These are phyloP conservation scores for Striga hermonthica DNA, from an alignment of 305 asterid genomes.

Conservation along the genomic window DNA sequence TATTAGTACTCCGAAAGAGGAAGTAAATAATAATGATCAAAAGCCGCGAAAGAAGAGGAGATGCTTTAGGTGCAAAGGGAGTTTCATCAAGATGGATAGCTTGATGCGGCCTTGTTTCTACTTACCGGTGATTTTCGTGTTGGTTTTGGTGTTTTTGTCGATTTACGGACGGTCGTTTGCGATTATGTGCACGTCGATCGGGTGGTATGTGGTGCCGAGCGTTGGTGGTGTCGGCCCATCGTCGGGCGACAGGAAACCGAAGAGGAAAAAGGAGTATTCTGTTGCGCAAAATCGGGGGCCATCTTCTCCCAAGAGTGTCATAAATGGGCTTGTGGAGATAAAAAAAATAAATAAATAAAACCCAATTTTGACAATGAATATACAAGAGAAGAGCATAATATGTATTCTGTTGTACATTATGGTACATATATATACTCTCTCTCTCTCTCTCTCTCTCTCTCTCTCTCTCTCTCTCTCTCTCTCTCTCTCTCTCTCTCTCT, in stretches of 20 bases:
- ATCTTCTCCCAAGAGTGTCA: constrained; percentile 56
- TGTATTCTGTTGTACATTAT: no score
- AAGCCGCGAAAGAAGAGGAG: constrained; percentile 18
- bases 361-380: no score
- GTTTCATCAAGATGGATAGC: constrained; percentile 27
- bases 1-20: not conserved
- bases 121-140: constrained; percentile 41
- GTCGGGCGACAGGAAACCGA: constrained; percentile 29
- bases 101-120: constrained; percentile 30
- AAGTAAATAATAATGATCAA: constrained; percentile 2
- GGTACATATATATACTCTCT: no score
- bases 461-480: no score
- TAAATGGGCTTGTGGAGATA: constrained; percentile 4
- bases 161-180: constrained; percentile 69
- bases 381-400: no score
- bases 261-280: constrained; percentile 49
- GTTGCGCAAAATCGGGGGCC: constrained; percentile 32
- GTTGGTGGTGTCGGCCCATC: no score
- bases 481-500: no score
- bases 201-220: constrained; percentile 69
- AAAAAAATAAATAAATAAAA: not conserved
- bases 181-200: constrained; percentile 61
- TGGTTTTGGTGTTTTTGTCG: constrained; percentile 53
- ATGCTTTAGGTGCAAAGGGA: constrained; percentile 29
- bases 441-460: no score